A percentile compares a stretch with the other conserved stretches of the same genome.
Conservation (phyloP, 768 basidiomycete genomes). For the Trametes elegans region DNA sequence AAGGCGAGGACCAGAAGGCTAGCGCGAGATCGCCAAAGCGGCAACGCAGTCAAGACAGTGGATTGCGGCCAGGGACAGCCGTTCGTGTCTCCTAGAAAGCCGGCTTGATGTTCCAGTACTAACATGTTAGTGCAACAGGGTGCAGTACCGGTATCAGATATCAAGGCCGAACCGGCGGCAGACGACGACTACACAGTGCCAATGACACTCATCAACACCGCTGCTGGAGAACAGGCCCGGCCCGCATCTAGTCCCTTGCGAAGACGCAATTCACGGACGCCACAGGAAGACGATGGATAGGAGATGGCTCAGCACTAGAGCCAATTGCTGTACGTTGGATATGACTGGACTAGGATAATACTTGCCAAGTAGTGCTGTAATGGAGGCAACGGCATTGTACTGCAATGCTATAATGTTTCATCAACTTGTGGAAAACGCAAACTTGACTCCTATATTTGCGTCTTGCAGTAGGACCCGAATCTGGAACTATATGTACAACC, state of each 20-base stretch:
- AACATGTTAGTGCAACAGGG: not conserved
- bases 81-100: not conserved
- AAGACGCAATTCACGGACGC: not conserved
- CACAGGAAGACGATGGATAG: not conserved
- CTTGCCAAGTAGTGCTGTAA: not conserved
- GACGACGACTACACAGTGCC: too few relatives aligned
- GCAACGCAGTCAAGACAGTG: constrained; percentile 2
- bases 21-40: not conserved
- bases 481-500: not conserved
- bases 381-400: not conserved
- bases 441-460: too few relatives aligned
- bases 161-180: too few relatives aligned
- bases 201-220: too few relatives aligned
- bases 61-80: not conserved
- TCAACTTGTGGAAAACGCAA: too few relatives aligned
- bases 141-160: too few relatives aligned
- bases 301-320: not conserved
- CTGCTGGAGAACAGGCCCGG: too few relatives aligned
- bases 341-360: not conserved
- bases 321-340: not conserved
- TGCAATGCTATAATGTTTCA: too few relatives aligned
- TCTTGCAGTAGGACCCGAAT: not conserved
- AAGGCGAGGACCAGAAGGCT: not conserved
- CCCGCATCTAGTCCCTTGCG: too few relatives aligned
- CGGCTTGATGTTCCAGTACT: not conserved